These are phyloP conservation scores for Senna siamea DNA, from an alignment of 306 rosid genomes.

Conservation along the genomic window DNA sequence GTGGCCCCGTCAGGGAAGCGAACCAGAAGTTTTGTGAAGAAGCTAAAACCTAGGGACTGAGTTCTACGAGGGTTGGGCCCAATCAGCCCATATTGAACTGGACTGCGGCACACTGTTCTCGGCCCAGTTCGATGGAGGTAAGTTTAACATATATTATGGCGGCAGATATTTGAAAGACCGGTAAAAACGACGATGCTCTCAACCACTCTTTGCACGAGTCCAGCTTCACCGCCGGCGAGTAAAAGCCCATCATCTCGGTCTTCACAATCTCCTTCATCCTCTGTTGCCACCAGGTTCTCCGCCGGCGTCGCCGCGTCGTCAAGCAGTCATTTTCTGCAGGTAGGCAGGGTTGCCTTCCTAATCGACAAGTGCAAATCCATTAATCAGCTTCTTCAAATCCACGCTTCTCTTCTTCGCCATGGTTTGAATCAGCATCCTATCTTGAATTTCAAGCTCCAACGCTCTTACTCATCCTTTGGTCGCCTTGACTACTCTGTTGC, in stretches of 20 bases:
- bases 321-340: slow-evolving; percentile 29
- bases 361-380: slow-evolving; percentile 64
- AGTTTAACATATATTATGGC: no score
- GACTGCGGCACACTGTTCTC: no score
- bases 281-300: slow-evolving; percentile 3
- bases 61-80: not conserved
- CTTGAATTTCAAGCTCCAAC: slow-evolving; percentile 86
- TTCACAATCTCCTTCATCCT: not conserved
- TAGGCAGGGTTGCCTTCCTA: slow-evolving; percentile 48
- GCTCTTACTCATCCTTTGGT: slow-evolving; percentile 71
- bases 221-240: slow-evolving; percentile 39
- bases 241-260: not conserved
- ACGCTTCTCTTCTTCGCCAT: slow-evolving; percentile 67
- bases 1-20: no score
- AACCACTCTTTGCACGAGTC: slow-evolving; percentile 35
- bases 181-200: slow-evolving; percentile 41
- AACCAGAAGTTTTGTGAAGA: no score
- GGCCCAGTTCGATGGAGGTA: no score
- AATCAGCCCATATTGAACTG: not conserved
- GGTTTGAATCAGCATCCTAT: slow-evolving; percentile 63
- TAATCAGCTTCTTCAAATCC: slow-evolving; percentile 61
- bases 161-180: not conserved
- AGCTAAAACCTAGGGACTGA: not conserved
- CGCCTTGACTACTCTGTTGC: slow-evolving; percentile 67
- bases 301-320: slow-evolving; percentile 6